These are phyloP conservation scores for Spergularia marina DNA, from an alignment of 148 eudicot species.

Conservation along the genomic window DNA sequence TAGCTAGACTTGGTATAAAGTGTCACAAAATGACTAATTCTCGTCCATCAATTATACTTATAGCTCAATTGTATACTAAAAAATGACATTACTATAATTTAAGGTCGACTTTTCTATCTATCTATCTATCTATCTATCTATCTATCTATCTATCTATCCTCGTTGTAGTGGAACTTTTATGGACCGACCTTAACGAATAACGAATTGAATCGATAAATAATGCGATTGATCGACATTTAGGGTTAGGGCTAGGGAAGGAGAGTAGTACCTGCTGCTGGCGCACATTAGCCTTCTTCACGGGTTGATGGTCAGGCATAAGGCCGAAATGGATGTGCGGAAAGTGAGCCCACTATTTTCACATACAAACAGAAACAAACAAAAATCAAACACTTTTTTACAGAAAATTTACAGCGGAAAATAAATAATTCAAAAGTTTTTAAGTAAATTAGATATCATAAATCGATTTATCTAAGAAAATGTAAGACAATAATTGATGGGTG, in stretches of 20 bases:
- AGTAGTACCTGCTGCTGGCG: slow-evolving; percentile 64
- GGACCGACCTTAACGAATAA: too few relatives aligned
- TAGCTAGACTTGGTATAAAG: neutral
- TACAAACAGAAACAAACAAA: slow-evolving; percentile 25
- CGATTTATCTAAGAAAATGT: neutral
- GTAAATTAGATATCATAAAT: neutral
- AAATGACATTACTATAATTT: too few relatives aligned
- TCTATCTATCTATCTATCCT: too few relatives aligned
- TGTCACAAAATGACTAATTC: too few relatives aligned
- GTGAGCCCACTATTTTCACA: slow-evolving; percentile 86
- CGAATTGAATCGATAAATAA: too few relatives aligned
- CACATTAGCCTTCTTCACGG: slow-evolving; percentile 92
- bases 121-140: too few relatives aligned
- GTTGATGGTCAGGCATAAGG: slow-evolving; percentile 91
- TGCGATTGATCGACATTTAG: neutral
- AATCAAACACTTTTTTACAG: neutral
- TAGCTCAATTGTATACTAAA: too few relatives aligned
- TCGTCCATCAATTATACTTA: too few relatives aligned
- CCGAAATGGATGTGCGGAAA: slow-evolving; percentile 99
- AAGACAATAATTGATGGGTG: neutral
- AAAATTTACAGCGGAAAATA: neutral
- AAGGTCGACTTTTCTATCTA: too few relatives aligned
- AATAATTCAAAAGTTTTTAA: neutral
- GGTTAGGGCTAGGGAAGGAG: slow-evolving; percentile 25
- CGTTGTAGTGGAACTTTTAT: too few relatives aligned